Percentiles rank a stretch among this genome's conserved stretches.
Conservation (phyloP, 2,329 filamentous ascomycete genomes). For the Dryadomyces quercivorus region DNA sequence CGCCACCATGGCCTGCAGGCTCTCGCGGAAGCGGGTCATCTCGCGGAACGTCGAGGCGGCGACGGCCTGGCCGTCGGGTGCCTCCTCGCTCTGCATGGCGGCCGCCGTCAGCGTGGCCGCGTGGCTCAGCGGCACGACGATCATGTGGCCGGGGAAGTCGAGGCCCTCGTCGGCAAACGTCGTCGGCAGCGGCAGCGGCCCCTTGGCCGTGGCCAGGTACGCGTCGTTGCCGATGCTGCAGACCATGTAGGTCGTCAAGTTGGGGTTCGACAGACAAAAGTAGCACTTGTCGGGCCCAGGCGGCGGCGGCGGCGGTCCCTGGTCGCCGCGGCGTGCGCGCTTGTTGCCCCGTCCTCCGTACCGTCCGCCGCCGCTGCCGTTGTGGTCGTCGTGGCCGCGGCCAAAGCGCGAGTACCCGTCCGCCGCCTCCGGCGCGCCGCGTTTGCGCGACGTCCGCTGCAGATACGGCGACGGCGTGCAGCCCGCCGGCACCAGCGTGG, state of each 20-base stretch:
- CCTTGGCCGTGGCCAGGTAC: constrained; percentile 87
- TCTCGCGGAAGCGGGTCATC: constrained; percentile 69
- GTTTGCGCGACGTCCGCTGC: constrained; percentile 37
- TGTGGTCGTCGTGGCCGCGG: constrained; percentile 22
- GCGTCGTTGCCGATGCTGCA: constrained; percentile 77
- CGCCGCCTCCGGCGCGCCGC: constrained; percentile 32
- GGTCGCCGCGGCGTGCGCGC: constrained; percentile 29
- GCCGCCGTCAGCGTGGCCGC: constrained; percentile 54
- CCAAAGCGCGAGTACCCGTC: constrained; percentile 42
- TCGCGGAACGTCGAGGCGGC: constrained; percentile 57
- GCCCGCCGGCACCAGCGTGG: constrained; percentile 51
- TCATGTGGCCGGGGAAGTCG: constrained; percentile 69
- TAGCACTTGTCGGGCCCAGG: constrained; percentile 74
- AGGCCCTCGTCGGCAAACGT: constrained; percentile 57
- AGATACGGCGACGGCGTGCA: constrained; percentile 67
- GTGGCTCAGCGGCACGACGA: constrained; percentile 83
- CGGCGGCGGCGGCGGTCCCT: constrained; percentile 48
- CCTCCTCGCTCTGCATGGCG: constrained; percentile 42
- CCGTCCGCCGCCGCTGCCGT: constrained; percentile 16
- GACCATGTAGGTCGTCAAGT: constrained; percentile 75
- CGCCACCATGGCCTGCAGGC: constrained; percentile 71
- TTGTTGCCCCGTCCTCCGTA: constrained; percentile 28
- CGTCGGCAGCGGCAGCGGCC: constrained; percentile 60
- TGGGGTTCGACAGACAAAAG: constrained; percentile 86
- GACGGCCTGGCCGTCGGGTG: constrained; percentile 41